Evolutionary conservation across 306 rosid genomes (phyloP).

Genomic region (Castanea crenata): DNA sequence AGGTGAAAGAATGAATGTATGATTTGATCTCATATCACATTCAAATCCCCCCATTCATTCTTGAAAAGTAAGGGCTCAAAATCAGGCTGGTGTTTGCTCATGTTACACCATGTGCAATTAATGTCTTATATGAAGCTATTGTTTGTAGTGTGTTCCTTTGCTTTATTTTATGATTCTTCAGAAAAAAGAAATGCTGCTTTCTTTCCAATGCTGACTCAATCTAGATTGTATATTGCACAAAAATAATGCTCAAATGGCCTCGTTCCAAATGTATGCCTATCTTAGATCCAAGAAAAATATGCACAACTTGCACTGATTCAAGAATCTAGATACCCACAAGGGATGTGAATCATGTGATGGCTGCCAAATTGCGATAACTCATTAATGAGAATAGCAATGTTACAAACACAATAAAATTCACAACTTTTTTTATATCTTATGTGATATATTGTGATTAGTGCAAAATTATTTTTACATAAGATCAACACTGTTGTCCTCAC

Average conservation of each 20-base stretch:
- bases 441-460: no score
- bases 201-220: slow-evolving; percentile 28
- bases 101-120: slow-evolving; percentile 1
- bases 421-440: no score
- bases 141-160: not conserved
- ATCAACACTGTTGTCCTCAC: no score
- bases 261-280: not conserved
- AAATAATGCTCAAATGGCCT: not conserved
- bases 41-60: not conserved
- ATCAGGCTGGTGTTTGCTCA: not conserved
- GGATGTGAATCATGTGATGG: not conserved
- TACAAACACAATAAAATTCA: no score
- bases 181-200: not conserved
- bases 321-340: not conserved
- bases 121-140: not conserved
- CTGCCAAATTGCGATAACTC: not conserved
- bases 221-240: slow-evolving; percentile 14
- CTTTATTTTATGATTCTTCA: not conserved
- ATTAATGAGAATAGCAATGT: not conserved
- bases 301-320: not conserved
- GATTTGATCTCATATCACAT: not conserved
- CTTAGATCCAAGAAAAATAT: not conserved
- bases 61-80: not conserved
- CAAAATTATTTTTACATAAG: no score
- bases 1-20: no score